Conservation (phyloP, 1,139 yeast genomes). For the Candida gigantensis region DNA sequence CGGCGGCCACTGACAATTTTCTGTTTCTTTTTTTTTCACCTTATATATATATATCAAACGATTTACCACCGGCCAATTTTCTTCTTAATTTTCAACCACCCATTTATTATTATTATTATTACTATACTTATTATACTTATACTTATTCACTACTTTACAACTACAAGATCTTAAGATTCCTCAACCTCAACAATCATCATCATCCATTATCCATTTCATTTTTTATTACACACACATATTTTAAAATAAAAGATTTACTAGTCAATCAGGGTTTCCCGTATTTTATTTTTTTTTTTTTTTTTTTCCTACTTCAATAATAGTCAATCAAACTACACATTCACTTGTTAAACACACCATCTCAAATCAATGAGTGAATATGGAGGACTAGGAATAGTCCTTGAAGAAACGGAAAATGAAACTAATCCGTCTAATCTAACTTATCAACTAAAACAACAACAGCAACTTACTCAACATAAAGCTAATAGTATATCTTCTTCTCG, state of each 20-base stretch:
- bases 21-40: too few species aligned
- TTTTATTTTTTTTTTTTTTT: background rate
- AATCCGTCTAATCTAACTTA: constrained; percentile 4
- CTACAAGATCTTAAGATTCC: too few species aligned
- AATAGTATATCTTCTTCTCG: constrained; percentile 6
- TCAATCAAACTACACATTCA: background rate
- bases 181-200: too few species aligned
- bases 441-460: constrained; percentile 4
- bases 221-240: background rate
- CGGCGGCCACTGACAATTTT: too few species aligned
- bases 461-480: constrained; percentile 6
- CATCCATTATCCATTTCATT: too few species aligned
- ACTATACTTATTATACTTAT: too few species aligned
- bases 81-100: background rate
- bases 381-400: constrained; percentile 37
- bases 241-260: background rate
- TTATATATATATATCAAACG: too few species aligned
- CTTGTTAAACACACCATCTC: too few species aligned
- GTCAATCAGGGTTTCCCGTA: background rate
- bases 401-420: constrained; percentile 20
- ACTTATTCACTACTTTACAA: too few species aligned
- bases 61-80: too few species aligned
- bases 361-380: constrained; percentile 16
- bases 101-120: too few species aligned
- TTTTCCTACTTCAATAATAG: background rate